Percentiles rank a stretch among this genome's conserved stretches.
Conservation (phyloP, 805 yeast genomes). For the Candida schatavii region DNA sequence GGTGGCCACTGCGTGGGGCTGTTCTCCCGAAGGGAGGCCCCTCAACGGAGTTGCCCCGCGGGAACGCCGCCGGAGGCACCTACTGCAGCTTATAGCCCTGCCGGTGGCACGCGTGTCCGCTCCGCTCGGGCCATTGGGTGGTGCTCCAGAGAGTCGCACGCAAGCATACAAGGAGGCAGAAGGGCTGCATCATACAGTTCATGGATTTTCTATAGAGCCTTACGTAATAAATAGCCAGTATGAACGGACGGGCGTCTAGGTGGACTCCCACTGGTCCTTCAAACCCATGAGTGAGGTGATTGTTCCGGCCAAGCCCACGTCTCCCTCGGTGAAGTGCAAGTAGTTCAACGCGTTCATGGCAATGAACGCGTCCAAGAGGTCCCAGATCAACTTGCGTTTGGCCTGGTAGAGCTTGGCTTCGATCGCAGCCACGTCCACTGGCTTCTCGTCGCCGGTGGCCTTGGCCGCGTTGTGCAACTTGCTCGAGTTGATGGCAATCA, state of each 20-base stretch:
- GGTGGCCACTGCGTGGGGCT: no score
- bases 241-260: slow-evolving; percentile 14
- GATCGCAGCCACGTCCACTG: slow-evolving; percentile 35
- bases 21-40: no score
- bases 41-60: no score
- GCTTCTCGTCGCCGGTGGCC: slow-evolving; percentile 19
- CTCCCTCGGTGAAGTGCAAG: slow-evolving; percentile 69
- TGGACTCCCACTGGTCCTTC: slow-evolving; percentile 63
- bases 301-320: slow-evolving; percentile 80
- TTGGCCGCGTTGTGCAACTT: slow-evolving; percentile 17
- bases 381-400: slow-evolving; percentile 69
- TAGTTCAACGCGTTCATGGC: slow-evolving; percentile 66
- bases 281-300: slow-evolving; percentile 78
- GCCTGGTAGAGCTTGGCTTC: slow-evolving; percentile 46
- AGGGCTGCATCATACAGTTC: no score
- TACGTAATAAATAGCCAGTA: background rate
- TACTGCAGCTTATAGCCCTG: no score
- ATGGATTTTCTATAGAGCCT: no score
- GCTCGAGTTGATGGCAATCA: slow-evolving; percentile 45
- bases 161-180: no score
- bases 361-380: slow-evolving; percentile 68
- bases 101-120: no score
- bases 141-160: no score
- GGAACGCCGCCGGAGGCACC: no score
- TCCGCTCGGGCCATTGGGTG: no score